These are phyloP conservation scores for Hymenotorrendiella dingleyae DNA, from an alignment of 2,329 filamentous ascomycete genomes.

Conservation along the genomic window DNA sequence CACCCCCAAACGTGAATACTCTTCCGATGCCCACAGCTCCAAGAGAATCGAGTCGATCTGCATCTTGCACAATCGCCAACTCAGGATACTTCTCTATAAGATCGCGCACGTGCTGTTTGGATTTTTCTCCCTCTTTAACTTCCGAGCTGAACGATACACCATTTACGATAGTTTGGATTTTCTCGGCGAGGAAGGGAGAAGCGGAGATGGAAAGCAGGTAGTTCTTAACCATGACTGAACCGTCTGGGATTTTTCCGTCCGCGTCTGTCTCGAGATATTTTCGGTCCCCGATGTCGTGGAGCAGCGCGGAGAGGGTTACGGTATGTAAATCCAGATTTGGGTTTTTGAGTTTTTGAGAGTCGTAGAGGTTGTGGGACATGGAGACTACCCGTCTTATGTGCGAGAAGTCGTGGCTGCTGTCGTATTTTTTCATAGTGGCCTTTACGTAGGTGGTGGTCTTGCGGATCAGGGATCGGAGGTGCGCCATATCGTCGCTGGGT, in stretches of 20 bases:
- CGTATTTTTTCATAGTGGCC: slow-evolving; percentile 7
- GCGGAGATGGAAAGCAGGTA: slow-evolving; percentile 54
- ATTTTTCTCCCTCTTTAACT: slow-evolving; percentile 48
- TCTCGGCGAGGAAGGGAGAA: slow-evolving; percentile 49
- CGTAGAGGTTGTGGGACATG: slow-evolving; percentile 44
- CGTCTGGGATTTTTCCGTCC: slow-evolving; percentile 31
- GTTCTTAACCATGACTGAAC: slow-evolving; percentile 44
- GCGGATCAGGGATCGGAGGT: slow-evolving; percentile 1
- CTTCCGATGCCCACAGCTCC: slow-evolving; percentile 79
- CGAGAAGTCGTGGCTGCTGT: slow-evolving; percentile 73
- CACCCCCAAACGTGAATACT: slow-evolving; percentile 70
- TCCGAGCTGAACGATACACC: slow-evolving; percentile 77
- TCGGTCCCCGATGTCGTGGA: slow-evolving; percentile 79
- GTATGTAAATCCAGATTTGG: slow-evolving; percentile 44
- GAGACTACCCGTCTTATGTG: slow-evolving; percentile 75
- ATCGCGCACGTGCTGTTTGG: slow-evolving; percentile 43
- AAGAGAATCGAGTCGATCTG: slow-evolving; percentile 85
- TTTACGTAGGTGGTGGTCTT: slow-evolving; percentile 4
- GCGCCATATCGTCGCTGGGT: background rate
- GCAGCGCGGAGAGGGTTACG: slow-evolving; percentile 63
- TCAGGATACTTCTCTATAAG: slow-evolving; percentile 66
- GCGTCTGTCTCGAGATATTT: slow-evolving; percentile 59
- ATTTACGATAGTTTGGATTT: slow-evolving; percentile 66
- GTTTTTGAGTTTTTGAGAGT: slow-evolving; percentile 37
- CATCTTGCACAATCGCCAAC: slow-evolving; percentile 82